phyloP scores from a whole-genome alignment of 2,329 filamentous ascomycete species.

The Akanthomyces muscarius region DNA sequence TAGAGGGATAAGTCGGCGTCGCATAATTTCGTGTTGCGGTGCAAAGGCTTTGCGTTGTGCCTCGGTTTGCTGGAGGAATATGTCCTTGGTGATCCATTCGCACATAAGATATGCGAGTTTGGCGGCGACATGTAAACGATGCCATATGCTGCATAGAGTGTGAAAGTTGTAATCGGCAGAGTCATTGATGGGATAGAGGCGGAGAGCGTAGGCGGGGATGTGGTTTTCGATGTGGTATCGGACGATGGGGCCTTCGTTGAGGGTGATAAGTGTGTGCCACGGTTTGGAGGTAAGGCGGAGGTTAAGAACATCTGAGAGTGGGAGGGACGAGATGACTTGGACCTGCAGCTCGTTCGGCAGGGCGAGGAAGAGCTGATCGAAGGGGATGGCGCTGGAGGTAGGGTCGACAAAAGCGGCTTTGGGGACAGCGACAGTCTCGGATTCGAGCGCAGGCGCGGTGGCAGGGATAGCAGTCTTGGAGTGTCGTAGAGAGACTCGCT shows the following conservation, averaged over 20 bases:
- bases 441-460: conserved; percentile 19
- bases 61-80: conserved; percentile 57
- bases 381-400: conserved; percentile 35
- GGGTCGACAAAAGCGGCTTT: neutral
- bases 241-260: conserved; percentile 59
- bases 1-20: conserved; percentile 58
- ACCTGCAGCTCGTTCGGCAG: conserved; percentile 61
- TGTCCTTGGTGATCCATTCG: conserved; percentile 62
- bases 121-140: conserved; percentile 59
- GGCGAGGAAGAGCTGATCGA: conserved; percentile 54
- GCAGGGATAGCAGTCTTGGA: conserved; percentile 28
- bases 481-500: conserved; percentile 35
- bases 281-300: conserved; percentile 55
- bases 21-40: conserved; percentile 60
- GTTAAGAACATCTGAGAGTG: conserved; percentile 57
- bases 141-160: conserved; percentile 62
- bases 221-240: conserved; percentile 57
- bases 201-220: conserved; percentile 56
- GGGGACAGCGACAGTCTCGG: neutral
- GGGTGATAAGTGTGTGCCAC: conserved; percentile 56
- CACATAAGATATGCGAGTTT: conserved; percentile 60
- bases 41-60: conserved; percentile 54
- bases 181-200: conserved; percentile 54
- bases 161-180: conserved; percentile 50
- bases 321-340: conserved; percentile 57